These are phyloP conservation scores for Bimuria novae-zelandiae DNA, from an alignment of 2,329 filamentous ascomycete species.

Conservation along the genomic window DNA sequence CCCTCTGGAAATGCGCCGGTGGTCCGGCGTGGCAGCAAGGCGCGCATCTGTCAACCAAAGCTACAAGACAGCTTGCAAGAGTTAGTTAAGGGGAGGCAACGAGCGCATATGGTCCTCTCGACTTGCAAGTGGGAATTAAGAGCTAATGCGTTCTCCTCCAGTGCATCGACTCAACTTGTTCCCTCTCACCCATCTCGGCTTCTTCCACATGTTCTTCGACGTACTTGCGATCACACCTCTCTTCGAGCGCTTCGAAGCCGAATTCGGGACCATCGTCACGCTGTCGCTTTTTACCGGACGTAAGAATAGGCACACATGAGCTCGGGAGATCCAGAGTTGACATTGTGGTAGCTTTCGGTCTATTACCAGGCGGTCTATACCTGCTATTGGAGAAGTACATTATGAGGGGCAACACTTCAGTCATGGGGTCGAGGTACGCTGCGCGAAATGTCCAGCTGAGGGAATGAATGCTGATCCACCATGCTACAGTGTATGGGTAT, in stretches of 20 bases:
- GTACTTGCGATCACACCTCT: constrained; percentile 81
- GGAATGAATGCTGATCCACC: constrained; percentile 1
- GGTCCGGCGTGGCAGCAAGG: neutral
- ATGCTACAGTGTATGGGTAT: constrained; percentile 82
- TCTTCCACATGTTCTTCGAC: constrained; percentile 83
- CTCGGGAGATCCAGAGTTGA: constrained; percentile 54
- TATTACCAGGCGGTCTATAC: constrained; percentile 80
- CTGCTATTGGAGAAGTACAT: constrained; percentile 76
- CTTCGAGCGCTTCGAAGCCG: constrained; percentile 88
- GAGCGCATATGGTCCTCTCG: neutral
- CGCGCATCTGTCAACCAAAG: neutral
- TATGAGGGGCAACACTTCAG: constrained; percentile 70
- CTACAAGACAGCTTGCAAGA: neutral
- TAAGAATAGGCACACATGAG: constrained; percentile 55
- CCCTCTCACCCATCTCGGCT: constrained; percentile 79
- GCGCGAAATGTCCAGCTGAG: rapidly evolving
- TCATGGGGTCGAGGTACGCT: constrained; percentile 80
- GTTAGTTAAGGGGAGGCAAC: neutral
- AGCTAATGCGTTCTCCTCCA: constrained; percentile 46
- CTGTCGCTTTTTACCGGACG: constrained; percentile 87
- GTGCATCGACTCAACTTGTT: constrained; percentile 94
- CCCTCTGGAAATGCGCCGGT: neutral
- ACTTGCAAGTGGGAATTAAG: neutral
- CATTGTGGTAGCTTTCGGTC: constrained; percentile 45
- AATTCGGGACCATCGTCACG: constrained; percentile 89